Base-by-base conservation (phyloP, 2,329 filamentous ascomycete genomes). In the Onygenales sp. region DNA sequence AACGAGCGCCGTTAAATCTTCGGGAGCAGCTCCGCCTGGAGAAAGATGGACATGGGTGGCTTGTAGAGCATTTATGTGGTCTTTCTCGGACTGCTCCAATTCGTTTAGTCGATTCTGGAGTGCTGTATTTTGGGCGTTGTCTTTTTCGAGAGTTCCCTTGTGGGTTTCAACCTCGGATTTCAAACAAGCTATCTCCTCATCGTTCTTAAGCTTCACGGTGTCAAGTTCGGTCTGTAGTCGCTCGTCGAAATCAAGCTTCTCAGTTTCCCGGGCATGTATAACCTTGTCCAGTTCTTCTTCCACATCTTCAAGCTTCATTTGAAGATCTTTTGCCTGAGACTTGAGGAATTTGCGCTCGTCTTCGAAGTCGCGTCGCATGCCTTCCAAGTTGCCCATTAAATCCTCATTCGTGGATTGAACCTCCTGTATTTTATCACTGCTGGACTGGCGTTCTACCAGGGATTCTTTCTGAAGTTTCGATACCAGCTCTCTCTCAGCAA, bases 231-330 rank as follows among this genome's bases (percentile, higher is more conserved):
- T 74, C 62, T 90, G 81, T 1, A 95, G 74, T 54, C 78, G 84
- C 46, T 86, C 81, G 57, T 92, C 85, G 44, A 84, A 78, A 2
- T 80, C 79, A 3, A 81, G 82, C 63, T 84, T 87, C 62, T 93
- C 87, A 60, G 94, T 85, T 59, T 96, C 89, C 43, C 88, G 81
- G 42, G 87, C 90, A 61, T 89, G 88, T 42, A 88, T 79, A 52
- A 92, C 81, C 55, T 89, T 81, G 61, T 96, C 91, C 50, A 97
- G 81, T 64, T 95, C 91, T 62, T 96, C 91, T 69, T 98, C 93
- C 5, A 87, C 80, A 61, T 97, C 89, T 65, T 97, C 93, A 0
- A 93, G 75, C 51, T 85, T 86, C 52, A 84, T 77, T 63, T 86
- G 91, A 54, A 91, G 79, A 11, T 81, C 79, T 60, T 84, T 85